These are phyloP conservation scores for Hanseniaspora valbyensis DNA, from an alignment of 805 yeast genomes.

Conservation along the genomic window DNA sequence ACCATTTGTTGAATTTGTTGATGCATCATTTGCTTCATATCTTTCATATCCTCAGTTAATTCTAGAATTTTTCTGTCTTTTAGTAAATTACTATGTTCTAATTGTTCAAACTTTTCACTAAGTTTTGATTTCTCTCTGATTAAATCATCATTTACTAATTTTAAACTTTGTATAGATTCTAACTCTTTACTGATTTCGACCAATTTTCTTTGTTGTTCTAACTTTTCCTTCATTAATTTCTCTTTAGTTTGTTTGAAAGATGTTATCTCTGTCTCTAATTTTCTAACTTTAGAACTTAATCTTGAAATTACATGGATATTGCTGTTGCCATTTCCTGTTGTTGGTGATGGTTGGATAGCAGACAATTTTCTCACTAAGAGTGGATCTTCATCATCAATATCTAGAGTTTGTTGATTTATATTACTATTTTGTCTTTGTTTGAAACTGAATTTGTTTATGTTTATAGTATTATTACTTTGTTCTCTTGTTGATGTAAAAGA, in stretches of 20 bases:
- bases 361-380: conserved; percentile 5
- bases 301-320: conserved; percentile 54
- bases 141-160: conserved; percentile 30
- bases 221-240: conserved; percentile 45
- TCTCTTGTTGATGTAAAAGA: neutral
- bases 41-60: conserved; percentile 75
- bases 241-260: conserved; percentile 53
- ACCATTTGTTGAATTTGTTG: conserved; percentile 83
- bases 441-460: neutral
- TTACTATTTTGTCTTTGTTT: conserved; percentile 11
- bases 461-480: neutral
- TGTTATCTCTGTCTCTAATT: conserved; percentile 67
- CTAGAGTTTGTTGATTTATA: conserved; percentile 3
- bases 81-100: conserved; percentile 68
- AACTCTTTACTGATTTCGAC: conserved; percentile 46
- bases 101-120: conserved; percentile 39
- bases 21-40: conserved; percentile 72
- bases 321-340: conserved; percentile 1
- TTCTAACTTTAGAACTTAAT: conserved; percentile 63
- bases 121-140: conserved; percentile 30
- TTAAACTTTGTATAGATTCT: conserved; percentile 33
- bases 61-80: conserved; percentile 79
- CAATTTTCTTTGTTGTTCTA: conserved; percentile 57
- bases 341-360: neutral
- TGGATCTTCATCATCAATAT: conserved; percentile 13